Conservation (phyloP, 257 asterid species). For the Primulina huaijiensis region DNA sequence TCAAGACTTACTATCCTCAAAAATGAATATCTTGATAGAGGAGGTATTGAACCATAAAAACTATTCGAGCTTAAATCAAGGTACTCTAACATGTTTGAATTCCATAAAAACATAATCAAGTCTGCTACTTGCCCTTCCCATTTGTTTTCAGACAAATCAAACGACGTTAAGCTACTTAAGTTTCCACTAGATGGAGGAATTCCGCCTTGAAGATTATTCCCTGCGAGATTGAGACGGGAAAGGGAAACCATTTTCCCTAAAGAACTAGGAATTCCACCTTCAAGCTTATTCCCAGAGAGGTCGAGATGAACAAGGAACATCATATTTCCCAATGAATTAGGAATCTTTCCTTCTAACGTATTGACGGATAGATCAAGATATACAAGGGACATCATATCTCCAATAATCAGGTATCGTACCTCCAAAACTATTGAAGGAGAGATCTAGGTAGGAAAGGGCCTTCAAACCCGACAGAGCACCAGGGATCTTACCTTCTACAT, state of each 20-base stretch:
- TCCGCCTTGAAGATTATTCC: constrained; percentile 19
- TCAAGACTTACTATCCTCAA: constrained; percentile 9
- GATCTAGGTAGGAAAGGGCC: constrained; percentile 21
- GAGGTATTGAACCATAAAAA: constrained; percentile 25
- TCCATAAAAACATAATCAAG: background rate
- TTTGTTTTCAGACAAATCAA: constrained; percentile 14
- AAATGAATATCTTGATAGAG: constrained; percentile 20
- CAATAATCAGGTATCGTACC: constrained; percentile 10
- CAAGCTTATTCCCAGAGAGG: constrained; percentile 21
- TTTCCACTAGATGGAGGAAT: constrained; percentile 10
- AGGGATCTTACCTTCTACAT: constrained; percentile 12
- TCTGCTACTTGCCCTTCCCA: constrained; percentile 7
- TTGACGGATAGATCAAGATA: constrained; percentile 10
- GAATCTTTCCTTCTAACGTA: constrained; percentile 15
- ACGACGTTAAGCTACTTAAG: background rate
- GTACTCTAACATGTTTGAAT: constrained; percentile 12
- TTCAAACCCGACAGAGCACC: background rate
- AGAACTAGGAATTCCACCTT: constrained; percentile 15
- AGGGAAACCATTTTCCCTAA: constrained; percentile 12
- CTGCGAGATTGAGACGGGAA: constrained; percentile 15
- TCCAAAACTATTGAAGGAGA: constrained; percentile 7
- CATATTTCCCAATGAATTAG: constrained; percentile 16
- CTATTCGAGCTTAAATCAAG: constrained; percentile 18
- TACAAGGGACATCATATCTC: constrained; percentile 5
- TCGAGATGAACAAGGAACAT: constrained; percentile 15